These are phyloP conservation scores for Umbilicaria muhlenbergii DNA, from an alignment of 495 filamentous ascomycete genomes.

Conservation along the genomic window DNA sequence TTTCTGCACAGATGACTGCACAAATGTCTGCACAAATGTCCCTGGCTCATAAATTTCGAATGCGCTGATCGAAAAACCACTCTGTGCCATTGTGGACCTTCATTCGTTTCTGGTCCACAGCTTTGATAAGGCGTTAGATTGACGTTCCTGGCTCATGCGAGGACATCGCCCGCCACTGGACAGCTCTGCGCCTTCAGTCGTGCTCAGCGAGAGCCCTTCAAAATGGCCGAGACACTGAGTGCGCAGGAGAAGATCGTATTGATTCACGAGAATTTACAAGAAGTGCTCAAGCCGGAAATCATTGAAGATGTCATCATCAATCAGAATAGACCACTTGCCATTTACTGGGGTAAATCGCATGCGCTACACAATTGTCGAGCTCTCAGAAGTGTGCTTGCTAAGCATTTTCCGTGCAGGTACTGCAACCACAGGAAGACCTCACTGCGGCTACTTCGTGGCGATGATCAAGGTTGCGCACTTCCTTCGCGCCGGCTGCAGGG, in stretches of 20 bases:
- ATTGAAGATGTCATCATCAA: conserved; percentile 58
- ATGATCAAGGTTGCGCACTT: conserved; percentile 83
- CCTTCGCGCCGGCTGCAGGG: conserved; percentile 66
- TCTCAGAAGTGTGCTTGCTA: conserved; percentile 1
- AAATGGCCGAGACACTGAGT: conserved; percentile 15
- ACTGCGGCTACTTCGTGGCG: conserved; percentile 73
- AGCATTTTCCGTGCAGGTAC: conserved; percentile 34
- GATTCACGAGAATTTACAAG: conserved; percentile 67
- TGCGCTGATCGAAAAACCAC: too few relatives aligned
- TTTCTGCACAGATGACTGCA: too few relatives aligned
- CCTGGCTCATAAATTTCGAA: too few relatives aligned
- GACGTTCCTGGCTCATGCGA: too few relatives aligned
- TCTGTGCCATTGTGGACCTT: too few relatives aligned
- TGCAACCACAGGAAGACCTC: conserved; percentile 66
- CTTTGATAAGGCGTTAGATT: too few relatives aligned
- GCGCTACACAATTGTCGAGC: neutral
- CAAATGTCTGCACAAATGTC: too few relatives aligned
- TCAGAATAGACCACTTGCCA: conserved; percentile 50
- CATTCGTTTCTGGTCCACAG: too few relatives aligned
- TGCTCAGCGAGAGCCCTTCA: too few relatives aligned
- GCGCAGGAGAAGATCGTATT: conserved; percentile 40
- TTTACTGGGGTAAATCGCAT: conserved; percentile 63
- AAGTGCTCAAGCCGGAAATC: conserved; percentile 75
- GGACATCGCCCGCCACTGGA: too few relatives aligned
- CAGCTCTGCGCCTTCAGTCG: too few relatives aligned